Conservation (phyloP, 2,329 filamentous ascomycete genomes). For the Ophiosphaerella narmari region DNA sequence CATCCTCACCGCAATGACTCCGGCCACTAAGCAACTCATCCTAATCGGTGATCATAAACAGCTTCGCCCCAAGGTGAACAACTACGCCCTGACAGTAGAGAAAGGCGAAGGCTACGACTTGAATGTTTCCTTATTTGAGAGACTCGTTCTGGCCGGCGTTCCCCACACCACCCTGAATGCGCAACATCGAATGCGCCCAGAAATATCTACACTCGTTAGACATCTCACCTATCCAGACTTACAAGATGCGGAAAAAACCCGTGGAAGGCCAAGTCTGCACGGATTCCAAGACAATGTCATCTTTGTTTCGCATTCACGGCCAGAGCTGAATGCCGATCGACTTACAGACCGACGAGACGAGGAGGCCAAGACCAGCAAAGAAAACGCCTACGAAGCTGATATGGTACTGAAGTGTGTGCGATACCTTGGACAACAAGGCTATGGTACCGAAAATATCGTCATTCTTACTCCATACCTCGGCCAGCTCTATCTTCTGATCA, state of each 20-base stretch:
- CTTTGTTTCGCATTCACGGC: constrained; percentile 67
- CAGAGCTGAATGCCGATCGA: constrained; percentile 54
- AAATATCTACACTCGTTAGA: constrained; percentile 65
- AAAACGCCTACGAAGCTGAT: constrained; percentile 67
- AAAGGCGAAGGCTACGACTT: constrained; percentile 69
- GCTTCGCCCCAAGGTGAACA: constrained; percentile 69
- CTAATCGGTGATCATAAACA: constrained; percentile 77
- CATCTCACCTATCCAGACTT: constrained; percentile 67
- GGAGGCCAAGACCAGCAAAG: constrained; percentile 58
- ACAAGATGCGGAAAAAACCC: constrained; percentile 58
- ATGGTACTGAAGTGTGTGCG: constrained; percentile 69
- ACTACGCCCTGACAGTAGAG: constrained; percentile 65
- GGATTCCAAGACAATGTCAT: constrained; percentile 66
- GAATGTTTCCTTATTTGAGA: constrained; percentile 71
- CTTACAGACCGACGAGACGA: constrained; percentile 59
- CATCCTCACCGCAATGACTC: constrained; percentile 63
- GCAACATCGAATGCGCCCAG: constrained; percentile 72
- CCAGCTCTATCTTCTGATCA: constrained; percentile 63
- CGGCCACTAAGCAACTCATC: constrained; percentile 65
- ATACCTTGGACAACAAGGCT: constrained; percentile 74
- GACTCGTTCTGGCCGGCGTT: constrained; percentile 62
- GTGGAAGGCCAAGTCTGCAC: constrained; percentile 52
- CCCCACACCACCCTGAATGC: constrained; percentile 59
- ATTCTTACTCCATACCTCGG: constrained; percentile 75
- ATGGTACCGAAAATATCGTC: constrained; percentile 67